Base-by-base conservation (phyloP, 2,329 filamentous ascomycete genomes). In the Trichoderma aggressivum region DNA sequence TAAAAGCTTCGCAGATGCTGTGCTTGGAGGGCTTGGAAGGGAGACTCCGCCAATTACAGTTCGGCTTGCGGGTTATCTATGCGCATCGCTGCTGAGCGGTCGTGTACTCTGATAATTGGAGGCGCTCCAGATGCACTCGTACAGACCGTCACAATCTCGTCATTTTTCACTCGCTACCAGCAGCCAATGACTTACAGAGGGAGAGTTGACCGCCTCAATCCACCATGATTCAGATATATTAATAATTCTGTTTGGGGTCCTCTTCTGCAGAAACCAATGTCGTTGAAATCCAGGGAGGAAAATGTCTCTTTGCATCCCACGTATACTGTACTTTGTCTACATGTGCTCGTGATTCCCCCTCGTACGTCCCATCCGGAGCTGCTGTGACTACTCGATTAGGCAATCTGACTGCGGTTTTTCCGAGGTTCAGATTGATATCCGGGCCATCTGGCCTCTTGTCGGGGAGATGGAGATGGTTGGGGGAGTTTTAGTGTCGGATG, bases 401-500 rank as follows among this genome's bases (percentile, higher is more conserved):
- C 47, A 69, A 69, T 28, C 14, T 24, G 18, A 2, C 14, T 36
- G 65, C 56, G 56, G n/a, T 2, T 50, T 24, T 53, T 60, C 66
- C 56, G 66, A 69, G 66, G 66, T 39, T 50, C 43, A 30, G 16
- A 53, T 56, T 21, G 18, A 56, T 66, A 39, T 56, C 32, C 63
- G 50, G 63, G 47, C 63, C 63, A 66, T 56, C 56, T 69, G 66
- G 66, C 66, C 66, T 69, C 66, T 69, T 61, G 66, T 69, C 66
- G 66, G 66, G 66, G 56, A 69, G 39, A 61, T 53, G 66, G 66
- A 69, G 66, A 69, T 60, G 66, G 56, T 69, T 60, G 66, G 66
- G 56, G 56, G 64, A 18, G 18, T 14, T 58, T 21, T 67, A 58
- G 28, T 43, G 58, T 58, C 59, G 66, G 34, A 39, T 59, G 66